Evolutionary conservation across 1,139 yeast genomes (phyloP), one percentile per base, ranked within the genome.

Genomic region (Suhomyces coccinellae): DNA sequence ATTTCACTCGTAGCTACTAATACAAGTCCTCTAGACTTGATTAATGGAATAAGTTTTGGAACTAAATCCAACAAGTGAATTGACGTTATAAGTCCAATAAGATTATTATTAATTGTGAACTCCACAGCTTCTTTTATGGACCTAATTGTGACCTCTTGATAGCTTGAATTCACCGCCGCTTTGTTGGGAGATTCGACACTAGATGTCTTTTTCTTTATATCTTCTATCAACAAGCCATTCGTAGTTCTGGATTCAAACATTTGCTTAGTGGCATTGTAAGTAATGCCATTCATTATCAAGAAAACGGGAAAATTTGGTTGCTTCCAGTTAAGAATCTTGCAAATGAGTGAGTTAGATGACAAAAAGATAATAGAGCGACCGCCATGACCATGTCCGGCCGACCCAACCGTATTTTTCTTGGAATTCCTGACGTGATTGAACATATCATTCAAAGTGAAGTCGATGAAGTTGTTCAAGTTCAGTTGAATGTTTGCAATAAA

Each of bases 301-400:
- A 93, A 85, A 1, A 93, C 98, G 0, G 99, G 97, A 66, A 87
- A 93, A 64, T 91, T 93, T 5, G 99, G 99, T 66, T 93, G 99
- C 65, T 93, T 93, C 99, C 99, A 93, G 65, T 93, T 93, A 55
- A 93, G 72, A 40, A 89, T 87, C 15, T 96, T 89, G 66, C 99
- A 93, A 15, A 90, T 88, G 41, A 84, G 80, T 28, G 97, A 87
- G 63, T 90, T 90, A 41, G 89, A 81, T 0, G 97, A 88, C 14
- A 95, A 80, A 64, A 93, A 87, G 7, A 91, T 83, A 30, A 93
- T 70, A 0, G 93, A 83, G 47, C 96, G 72, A 28, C 72, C 69
- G 29, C 72, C 69, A 31, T 38, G 41, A 10, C 36, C 20, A 11
- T 33, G 12, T 11, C 38, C 46, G 17, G 16, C 29, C 9, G 37